A percentile compares a stretch with the other conserved stretches of the same genome.
These are phyloP conservation scores for Crassisporium funariophilum DNA, from an alignment of 768 basidiomycete species.

Conservation along the genomic window DNA sequence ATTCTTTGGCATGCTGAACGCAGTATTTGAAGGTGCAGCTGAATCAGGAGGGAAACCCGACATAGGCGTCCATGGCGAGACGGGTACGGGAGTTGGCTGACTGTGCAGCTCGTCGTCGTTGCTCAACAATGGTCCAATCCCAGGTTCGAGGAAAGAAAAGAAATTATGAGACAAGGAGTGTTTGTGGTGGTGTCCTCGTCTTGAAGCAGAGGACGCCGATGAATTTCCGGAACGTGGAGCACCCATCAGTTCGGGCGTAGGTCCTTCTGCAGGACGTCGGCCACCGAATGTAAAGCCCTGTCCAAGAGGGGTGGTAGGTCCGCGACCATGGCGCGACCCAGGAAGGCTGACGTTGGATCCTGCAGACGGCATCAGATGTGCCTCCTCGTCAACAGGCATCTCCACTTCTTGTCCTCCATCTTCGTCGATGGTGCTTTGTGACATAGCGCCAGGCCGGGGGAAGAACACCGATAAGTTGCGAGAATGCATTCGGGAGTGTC, in stretches of 20 bases:
- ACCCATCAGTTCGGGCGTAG: constrained; percentile 29
- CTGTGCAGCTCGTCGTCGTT: constrained; percentile 48
- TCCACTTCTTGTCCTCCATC: constrained; percentile 61
- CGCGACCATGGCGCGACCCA: constrained; percentile 31
- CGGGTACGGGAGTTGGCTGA: constrained; percentile 58
- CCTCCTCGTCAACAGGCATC: constrained; percentile 44
- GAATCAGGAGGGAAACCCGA: constrained; percentile 40
- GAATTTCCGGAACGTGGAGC: constrained; percentile 18
- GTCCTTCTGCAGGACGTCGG: constrained; percentile 38
- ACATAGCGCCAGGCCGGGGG: constrained; percentile 71
- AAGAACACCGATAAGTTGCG: constrained; percentile 93
- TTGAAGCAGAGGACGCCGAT: constrained; percentile 35
- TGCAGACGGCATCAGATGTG: constrained; percentile 51
- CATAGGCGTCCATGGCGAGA: constrained; percentile 70
- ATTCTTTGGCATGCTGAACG: constrained; percentile 10
- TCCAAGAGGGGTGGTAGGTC: constrained; percentile 43
- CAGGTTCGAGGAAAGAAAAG: constrained; percentile 93
- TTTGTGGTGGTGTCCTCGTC: constrained; percentile 87
- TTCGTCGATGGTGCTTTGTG: constrained; percentile 64
- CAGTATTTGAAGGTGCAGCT: constrained; percentile 13
- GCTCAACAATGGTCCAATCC: constrained; percentile 24
- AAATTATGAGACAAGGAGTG: constrained; percentile 94
- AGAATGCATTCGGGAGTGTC: constrained; percentile 83
- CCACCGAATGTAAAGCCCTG: constrained; percentile 69
- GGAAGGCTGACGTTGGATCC: constrained; percentile 41